Evolutionary conservation across 2,329 filamentous ascomycete genomes (phyloP).

Genomic region (Balansia obtecta): DNA sequence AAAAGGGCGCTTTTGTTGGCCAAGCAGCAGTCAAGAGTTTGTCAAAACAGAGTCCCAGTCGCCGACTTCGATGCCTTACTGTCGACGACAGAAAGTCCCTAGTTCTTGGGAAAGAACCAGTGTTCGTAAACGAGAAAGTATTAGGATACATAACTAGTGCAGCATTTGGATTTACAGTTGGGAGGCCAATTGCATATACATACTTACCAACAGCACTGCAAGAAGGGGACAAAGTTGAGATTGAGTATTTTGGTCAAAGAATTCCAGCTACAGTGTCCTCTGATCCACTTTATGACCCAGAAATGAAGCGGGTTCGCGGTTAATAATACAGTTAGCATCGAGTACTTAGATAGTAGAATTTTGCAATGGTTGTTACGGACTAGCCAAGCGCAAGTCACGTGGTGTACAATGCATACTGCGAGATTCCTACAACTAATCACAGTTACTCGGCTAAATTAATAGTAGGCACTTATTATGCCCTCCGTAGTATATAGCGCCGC

Average conservation of each 20-base stretch:
- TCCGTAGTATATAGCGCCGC: too few relatives aligned
- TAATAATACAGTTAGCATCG: neutral
- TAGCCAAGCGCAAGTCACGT: too few relatives aligned
- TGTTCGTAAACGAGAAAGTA: constrained; percentile 33
- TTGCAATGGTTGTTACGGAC: too few relatives aligned
- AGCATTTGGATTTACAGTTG: constrained; percentile 45
- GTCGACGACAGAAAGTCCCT: constrained; percentile 44
- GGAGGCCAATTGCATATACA: constrained; percentile 46
- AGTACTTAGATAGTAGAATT: too few relatives aligned
- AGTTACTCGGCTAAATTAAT: too few relatives aligned
- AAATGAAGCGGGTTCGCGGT: constrained; percentile 5
- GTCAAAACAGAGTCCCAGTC: constrained; percentile 21
- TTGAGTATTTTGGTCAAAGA: constrained; percentile 47
- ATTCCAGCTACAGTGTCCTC: constrained; percentile 39
- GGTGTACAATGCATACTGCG: too few relatives aligned
- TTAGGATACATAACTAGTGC: constrained; percentile 48
- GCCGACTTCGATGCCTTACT: constrained; percentile 35
- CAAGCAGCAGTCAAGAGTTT: constrained; percentile 32
- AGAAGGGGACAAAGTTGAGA: constrained; percentile 39
- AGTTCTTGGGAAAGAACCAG: constrained; percentile 49
- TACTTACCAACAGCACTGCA: constrained; percentile 36
- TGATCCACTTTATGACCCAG: constrained; percentile 26
- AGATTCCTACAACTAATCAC: too few relatives aligned
- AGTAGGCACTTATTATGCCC: too few relatives aligned
- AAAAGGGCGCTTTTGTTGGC: constrained; percentile 36